A percentile compares a stretch with the other conserved stretches of the same genome.
These are phyloP conservation scores for Paratrypanosoma confusum DNA, from an alignment of 208 protist genomes.

Conservation along the genomic window DNA sequence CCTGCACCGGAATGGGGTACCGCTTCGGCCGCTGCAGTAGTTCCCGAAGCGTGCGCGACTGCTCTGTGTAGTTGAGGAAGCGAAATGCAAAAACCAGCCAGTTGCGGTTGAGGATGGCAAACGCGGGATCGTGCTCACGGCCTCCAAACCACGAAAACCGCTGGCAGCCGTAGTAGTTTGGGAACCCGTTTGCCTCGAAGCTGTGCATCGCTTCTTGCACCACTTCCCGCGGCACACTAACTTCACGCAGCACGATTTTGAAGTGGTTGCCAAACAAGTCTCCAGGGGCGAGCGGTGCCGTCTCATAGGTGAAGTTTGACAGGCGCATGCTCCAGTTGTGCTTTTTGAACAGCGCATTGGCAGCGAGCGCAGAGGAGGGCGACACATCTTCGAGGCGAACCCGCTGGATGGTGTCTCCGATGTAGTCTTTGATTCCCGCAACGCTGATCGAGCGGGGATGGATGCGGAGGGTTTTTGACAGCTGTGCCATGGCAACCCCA, in stretches of 20 bases:
- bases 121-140: conserved; percentile 41
- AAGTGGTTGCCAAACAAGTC: conserved; percentile 80
- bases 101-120: conserved; percentile 72
- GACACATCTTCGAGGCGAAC: conserved; percentile 61
- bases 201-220: conserved; percentile 34
- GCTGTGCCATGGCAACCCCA: conserved; percentile 39
- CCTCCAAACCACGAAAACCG: conserved; percentile 84
- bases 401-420: conserved; percentile 78
- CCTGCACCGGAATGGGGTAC: conserved; percentile 70
- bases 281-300: conserved; percentile 38
- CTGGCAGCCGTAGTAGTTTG: conserved; percentile 85
- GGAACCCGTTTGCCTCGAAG: conserved; percentile 56
- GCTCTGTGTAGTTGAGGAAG: conserved; percentile 73
- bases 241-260: conserved; percentile 65
- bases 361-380: conserved; percentile 38
- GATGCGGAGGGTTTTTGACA: conserved; percentile 60
- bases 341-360: conserved; percentile 34
- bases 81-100: conserved; percentile 79
- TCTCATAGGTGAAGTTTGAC: conserved; percentile 76
- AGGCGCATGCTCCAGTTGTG: conserved; percentile 43
- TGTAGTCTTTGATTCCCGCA: conserved; percentile 80
- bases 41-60: conserved; percentile 47
- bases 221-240: conserved; percentile 22
- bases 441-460: conserved; percentile 70
- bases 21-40: conserved; percentile 70